A percentile compares a stretch with the other conserved stretches of the same genome.
Conservation (phyloP, 2,329 filamentous ascomycete species). For the Trichoderma cornu-damae region DNA sequence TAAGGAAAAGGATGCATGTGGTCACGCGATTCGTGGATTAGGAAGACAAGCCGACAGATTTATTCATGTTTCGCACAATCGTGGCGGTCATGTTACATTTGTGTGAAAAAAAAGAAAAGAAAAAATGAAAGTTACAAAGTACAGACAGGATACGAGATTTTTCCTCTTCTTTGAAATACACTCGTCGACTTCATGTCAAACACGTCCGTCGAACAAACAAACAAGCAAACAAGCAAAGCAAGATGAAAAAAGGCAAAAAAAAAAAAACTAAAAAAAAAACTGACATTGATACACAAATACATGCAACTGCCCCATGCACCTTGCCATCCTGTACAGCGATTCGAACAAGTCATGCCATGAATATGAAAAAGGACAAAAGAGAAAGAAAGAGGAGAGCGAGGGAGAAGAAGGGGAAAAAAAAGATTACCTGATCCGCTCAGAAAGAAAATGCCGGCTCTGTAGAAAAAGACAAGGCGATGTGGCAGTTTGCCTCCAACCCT, state of each 20-base stretch:
- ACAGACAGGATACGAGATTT: neutral
- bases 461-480: neutral
- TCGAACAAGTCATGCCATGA: conserved; percentile 4
- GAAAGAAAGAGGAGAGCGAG: no score
- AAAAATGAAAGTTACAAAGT: neutral
- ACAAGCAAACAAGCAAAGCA: no score
- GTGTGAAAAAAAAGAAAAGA: neutral
- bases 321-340: conserved; percentile 2
- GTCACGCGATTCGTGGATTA: neutral
- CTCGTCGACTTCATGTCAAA: neutral
- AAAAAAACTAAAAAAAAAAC: neutral
- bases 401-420: neutral
- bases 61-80: neutral
- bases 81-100: neutral
- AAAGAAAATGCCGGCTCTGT: conserved; percentile 9
- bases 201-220: neutral
- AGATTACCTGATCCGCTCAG: conserved; percentile 1
- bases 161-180: neutral
- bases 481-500: neutral
- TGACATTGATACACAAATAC: neutral
- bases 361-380: neutral
- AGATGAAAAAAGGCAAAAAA: neutral
- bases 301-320: conserved; percentile 10
- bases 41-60: neutral
- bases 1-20: neutral